A percentile compares a stretch with the other conserved stretches of the same genome.
These are phyloP conservation scores for Butyriboletus loyo DNA, from an alignment of 768 basidiomycete species.

Conservation along the genomic window DNA sequence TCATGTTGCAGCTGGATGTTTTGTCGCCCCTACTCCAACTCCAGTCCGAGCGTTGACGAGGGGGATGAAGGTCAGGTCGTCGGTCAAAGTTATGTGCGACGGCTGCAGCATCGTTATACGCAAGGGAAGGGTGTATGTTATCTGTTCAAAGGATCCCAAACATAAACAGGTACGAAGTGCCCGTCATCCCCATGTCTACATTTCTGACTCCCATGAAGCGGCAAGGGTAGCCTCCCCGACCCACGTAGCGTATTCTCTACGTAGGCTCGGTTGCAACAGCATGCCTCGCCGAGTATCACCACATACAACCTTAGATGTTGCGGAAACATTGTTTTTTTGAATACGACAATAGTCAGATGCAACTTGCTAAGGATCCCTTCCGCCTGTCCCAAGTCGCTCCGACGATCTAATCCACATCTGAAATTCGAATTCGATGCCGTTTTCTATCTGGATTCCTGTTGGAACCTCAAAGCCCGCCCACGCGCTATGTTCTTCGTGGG, in stretches of 20 bases:
- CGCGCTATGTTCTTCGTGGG: constrained; percentile 59
- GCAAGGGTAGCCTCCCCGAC: constrained; percentile 48
- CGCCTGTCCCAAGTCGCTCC: constrained; percentile 6
- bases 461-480: constrained; percentile 85
- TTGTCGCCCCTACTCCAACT: constrained; percentile 1
- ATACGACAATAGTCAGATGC: constrained; percentile 1
- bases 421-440: constrained; percentile 82
- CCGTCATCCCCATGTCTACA: not conserved
- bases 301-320: not conserved
- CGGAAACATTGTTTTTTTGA: not conserved
- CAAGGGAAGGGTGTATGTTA: constrained; percentile 88
- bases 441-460: constrained; percentile 74
- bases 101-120: constrained; percentile 86
- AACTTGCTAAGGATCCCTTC: not conserved
- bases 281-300: not conserved
- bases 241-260: not conserved
- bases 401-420: constrained; percentile 85
- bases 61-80: constrained; percentile 96
- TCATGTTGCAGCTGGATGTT: constrained; percentile 31
- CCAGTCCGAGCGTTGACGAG: constrained; percentile 44
- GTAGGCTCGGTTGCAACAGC: not conserved
- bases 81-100: constrained; percentile 93
- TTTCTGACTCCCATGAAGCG: constrained; percentile 42
- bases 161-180: constrained; percentile 81
- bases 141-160: constrained; percentile 92